phyloP scores from a whole-genome alignment of 2,329 filamentous ascomycete genomes.

The Aspergillus calidoustus region DNA sequence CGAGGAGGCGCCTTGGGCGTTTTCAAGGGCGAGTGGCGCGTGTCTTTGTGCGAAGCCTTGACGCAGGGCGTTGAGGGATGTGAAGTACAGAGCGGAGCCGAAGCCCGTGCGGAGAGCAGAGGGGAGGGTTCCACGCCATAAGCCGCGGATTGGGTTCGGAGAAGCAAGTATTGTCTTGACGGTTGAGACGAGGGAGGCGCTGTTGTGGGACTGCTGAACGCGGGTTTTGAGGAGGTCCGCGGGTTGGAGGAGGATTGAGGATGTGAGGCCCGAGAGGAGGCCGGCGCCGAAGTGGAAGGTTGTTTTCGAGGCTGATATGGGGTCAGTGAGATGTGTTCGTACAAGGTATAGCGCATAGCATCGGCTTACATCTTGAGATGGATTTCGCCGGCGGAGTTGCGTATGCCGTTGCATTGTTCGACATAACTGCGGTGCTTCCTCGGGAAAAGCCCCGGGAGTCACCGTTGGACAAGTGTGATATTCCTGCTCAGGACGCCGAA shows the following conservation, averaged over 20 bases:
- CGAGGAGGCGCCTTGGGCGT: conserved; percentile 57
- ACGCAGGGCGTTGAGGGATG: conserved; percentile 81
- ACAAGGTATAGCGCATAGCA: neutral
- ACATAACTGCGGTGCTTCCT: conserved; percentile 29
- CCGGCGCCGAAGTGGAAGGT: conserved; percentile 87
- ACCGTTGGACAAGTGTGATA: neutral
- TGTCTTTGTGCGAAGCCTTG: conserved; percentile 60
- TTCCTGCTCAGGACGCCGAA: neutral
- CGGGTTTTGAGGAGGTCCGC: conserved; percentile 96
- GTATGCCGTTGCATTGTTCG: conserved; percentile 34
- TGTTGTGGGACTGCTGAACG: conserved; percentile 79
- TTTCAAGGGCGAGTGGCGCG: conserved; percentile 47
- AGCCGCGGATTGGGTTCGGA: conserved; percentile 68
- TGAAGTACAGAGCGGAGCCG: conserved; percentile 93
- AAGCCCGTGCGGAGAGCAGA: conserved; percentile 92
- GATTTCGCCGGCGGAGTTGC: conserved; percentile 36
- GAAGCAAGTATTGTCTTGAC: conserved; percentile 71
- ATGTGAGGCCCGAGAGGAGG: conserved; percentile 82
- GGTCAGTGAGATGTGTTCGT: conserved; percentile 1
- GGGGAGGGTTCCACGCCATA: conserved; percentile 93
- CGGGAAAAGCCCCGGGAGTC: conserved; percentile 14
- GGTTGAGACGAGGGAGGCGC: conserved; percentile 69
- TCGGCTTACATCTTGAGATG: conserved; percentile 35
- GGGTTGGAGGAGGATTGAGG: conserved; percentile 88
- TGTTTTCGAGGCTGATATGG: conserved; percentile 44